Evolutionary conservation across 257 asterid species (phyloP).

Genomic region (Fraxinus quadrangulata): DNA sequence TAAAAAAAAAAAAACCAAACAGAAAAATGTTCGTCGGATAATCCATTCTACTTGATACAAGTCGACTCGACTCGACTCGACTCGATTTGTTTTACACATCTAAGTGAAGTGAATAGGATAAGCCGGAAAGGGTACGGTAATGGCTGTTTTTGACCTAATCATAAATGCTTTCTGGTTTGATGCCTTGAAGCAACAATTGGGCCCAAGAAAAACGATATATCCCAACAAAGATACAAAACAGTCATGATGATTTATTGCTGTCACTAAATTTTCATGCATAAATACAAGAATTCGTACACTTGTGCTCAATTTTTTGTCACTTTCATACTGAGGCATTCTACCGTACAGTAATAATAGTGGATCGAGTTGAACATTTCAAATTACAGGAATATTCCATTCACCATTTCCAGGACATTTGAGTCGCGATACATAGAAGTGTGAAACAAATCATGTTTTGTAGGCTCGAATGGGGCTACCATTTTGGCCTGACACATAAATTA

Average conservation of each 20-base stretch:
- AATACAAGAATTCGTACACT: conserved; percentile 43
- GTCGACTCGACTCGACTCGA: not conserved
- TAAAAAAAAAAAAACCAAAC: too few relatives aligned
- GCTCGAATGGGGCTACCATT: too few relatives aligned
- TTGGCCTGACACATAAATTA: too few relatives aligned
- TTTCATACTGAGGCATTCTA: conserved; percentile 1
- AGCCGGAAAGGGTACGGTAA: not conserved
- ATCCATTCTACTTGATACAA: not conserved
- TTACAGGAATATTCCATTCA: too few relatives aligned
- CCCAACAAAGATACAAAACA: conserved; percentile 12
- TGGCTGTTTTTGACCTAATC: conserved; percentile 36
- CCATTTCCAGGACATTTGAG: too few relatives aligned
- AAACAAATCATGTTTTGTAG: too few relatives aligned
- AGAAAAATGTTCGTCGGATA: not conserved
- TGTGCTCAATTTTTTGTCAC: conserved; percentile 42
- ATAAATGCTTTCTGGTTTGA: conserved; percentile 27
- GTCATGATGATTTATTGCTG: conserved; percentile 31
- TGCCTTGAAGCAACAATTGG: not conserved
- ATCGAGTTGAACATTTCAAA: too few relatives aligned
- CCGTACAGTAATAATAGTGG: too few relatives aligned
- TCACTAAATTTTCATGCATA: conserved; percentile 56
- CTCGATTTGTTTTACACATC: not conserved
- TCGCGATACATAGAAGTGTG: too few relatives aligned
- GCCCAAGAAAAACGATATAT: conserved; percentile 1
- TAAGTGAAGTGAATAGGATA: not conserved